Conservation (phyloP, 371 early-diverging fungal species). For the Ordospora colligata region DNA sequence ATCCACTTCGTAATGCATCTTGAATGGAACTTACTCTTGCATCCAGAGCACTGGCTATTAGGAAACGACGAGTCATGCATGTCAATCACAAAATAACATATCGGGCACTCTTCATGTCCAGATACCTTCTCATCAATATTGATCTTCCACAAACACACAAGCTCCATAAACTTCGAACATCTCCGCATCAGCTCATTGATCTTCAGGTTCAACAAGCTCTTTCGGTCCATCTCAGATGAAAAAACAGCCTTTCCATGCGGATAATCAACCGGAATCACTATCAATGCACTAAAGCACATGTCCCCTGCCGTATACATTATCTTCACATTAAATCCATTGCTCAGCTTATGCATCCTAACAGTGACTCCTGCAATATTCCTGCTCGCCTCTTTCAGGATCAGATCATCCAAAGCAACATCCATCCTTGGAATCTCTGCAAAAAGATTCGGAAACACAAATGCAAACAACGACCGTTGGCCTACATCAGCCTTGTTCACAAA, state of each 20-base stretch:
- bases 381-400: not conserved
- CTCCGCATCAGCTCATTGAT: slow-evolving; percentile 44
- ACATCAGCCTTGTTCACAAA: not conserved
- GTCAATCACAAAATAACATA: slow-evolving; percentile 59
- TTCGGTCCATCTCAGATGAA: slow-evolving; percentile 15
- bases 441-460: slow-evolving; percentile 8
- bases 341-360: not conserved
- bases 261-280: slow-evolving; percentile 13
- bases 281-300: not conserved
- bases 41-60: slow-evolving; percentile 38
- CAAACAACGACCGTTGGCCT: not conserved
- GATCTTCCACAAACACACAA: slow-evolving; percentile 52
- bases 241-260: slow-evolving; percentile 21
- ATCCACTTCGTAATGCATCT: slow-evolving; percentile 55
- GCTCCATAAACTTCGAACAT: slow-evolving; percentile 52
- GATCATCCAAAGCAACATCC: not conserved
- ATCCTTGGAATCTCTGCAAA: not conserved
- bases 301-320: not conserved
- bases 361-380: not conserved
- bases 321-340: not conserved
- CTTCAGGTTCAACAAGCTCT: slow-evolving; percentile 25
- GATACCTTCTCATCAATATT: slow-evolving; percentile 44
- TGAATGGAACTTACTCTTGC: slow-evolving; percentile 55
- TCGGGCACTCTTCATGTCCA: slow-evolving; percentile 54
- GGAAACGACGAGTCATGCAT: slow-evolving; percentile 46